phyloP scores from a whole-genome alignment of 106 monocot genomes.

The Platanthera zijinensis region DNA sequence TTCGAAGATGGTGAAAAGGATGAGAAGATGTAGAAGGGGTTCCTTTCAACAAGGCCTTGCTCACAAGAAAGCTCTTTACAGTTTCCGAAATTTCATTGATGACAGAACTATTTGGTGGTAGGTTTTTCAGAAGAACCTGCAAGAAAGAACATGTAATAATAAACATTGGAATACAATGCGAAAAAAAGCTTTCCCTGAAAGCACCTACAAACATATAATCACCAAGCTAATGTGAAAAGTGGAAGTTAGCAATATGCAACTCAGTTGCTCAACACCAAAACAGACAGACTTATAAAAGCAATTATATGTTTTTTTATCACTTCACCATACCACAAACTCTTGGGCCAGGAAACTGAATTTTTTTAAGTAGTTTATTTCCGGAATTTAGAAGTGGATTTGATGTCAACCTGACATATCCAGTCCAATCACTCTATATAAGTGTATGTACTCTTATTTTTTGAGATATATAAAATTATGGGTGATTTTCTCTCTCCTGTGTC shows the following conservation, averaged over 20 bases:
- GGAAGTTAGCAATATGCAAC: neutral
- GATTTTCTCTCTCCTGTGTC: too few species aligned
- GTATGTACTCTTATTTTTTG: too few species aligned
- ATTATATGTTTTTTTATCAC: neutral
- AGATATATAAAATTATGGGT: too few species aligned
- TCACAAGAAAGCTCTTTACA: conserved; percentile 76
- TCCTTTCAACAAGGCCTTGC: conserved; percentile 68
- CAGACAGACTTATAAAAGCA: neutral
- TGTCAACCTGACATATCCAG: too few species aligned
- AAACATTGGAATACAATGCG: neutral
- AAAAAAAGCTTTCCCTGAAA: neutral
- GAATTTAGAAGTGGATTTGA: too few species aligned
- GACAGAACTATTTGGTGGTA: conserved; percentile 80
- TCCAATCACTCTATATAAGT: too few species aligned
- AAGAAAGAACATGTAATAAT: neutral
- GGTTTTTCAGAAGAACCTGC: conserved; percentile 80
- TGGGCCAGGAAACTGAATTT: too few species aligned
- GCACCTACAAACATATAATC: neutral
- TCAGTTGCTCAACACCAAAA: neutral
- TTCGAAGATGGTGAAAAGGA: conserved; percentile 52
- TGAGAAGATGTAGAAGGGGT: conserved; percentile 35
- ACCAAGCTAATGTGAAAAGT: neutral
- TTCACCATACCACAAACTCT: neutral
- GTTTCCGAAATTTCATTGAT: conserved; percentile 83
- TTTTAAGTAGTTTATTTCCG: too few species aligned